These are phyloP conservation scores for Trichoderma arundinaceum DNA, from an alignment of 2,329 filamentous ascomycete species.

Conservation along the genomic window DNA sequence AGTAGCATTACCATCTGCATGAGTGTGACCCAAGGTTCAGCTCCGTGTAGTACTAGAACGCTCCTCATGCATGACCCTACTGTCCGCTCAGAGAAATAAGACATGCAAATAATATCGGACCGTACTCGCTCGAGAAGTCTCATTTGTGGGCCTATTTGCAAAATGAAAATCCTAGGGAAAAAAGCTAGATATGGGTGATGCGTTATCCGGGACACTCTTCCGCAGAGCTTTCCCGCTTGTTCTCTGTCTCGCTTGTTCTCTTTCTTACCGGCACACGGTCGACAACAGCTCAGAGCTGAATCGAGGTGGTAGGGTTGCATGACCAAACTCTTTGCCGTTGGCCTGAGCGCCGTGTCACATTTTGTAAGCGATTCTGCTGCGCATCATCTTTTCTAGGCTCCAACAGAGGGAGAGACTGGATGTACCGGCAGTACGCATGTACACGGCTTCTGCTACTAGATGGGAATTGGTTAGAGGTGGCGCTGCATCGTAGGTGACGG, in stretches of 20 bases:
- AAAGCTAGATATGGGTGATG: neutral
- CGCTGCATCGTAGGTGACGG: conserved; percentile 7
- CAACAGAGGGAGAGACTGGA: too few species aligned
- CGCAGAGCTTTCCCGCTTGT: neutral
- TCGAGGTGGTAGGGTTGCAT: conserved; percentile 3
- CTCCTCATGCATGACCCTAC: conserved; percentile 4
- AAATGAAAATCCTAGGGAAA: neutral
- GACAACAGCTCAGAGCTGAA: neutral
- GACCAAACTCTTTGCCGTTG: conserved; percentile 4
- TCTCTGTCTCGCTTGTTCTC: neutral
- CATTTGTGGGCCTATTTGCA: neutral
- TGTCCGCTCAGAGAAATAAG: neutral
- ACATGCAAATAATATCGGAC: neutral
- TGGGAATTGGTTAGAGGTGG: conserved; percentile 12
- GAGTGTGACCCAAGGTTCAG: neutral
- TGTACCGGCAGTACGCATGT: too few species aligned
- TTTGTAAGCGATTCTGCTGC: conserved; percentile 13
- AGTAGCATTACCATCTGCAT: neutral
- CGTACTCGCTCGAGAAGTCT: neutral
- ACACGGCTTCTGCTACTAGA: too few species aligned
- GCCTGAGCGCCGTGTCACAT: conserved; percentile 13
- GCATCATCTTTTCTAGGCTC: neutral
- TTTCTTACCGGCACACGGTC: neutral
- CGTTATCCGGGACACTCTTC: neutral
- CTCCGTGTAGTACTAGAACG: neutral